These are phyloP conservation scores for Backusella luteola DNA, from an alignment of 192 early-diverging fungal species.

Conservation along the genomic window DNA sequence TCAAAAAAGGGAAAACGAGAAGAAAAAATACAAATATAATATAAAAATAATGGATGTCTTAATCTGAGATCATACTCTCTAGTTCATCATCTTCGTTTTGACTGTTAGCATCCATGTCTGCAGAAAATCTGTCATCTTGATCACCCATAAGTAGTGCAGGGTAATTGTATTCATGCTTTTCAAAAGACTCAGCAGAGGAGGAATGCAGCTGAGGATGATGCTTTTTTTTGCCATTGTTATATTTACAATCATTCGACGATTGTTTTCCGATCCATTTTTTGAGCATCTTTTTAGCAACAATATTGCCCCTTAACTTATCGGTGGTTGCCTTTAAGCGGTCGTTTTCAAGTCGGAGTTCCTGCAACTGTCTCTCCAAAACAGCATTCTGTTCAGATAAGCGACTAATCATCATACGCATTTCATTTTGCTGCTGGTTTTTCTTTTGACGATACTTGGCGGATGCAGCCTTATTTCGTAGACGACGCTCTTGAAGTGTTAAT, in stretches of 20 bases:
- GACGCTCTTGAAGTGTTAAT: constrained; percentile 47
- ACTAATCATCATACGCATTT: constrained; percentile 51
- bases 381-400: constrained; percentile 45
- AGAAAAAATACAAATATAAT: not conserved
- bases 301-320: constrained; percentile 50
- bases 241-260: not conserved
- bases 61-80: constrained; percentile 20
- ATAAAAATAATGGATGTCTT: not conserved
- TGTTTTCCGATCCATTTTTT: constrained; percentile 42
- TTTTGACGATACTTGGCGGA: constrained; percentile 62
- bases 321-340: constrained; percentile 40
- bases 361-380: constrained; percentile 43
- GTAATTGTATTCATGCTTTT: constrained; percentile 7
- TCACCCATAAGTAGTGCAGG: constrained; percentile 13
- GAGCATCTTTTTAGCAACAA: constrained; percentile 55
- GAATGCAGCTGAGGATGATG: not conserved
- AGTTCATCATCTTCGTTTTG: constrained; percentile 20
- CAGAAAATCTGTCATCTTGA: constrained; percentile 10
- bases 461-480: constrained; percentile 59
- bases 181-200: not conserved
- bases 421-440: constrained; percentile 55
- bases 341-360: constrained; percentile 50
- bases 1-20: not conserved
- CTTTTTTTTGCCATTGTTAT: not conserved
- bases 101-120: not conserved